Evolutionary conservation across 306 rosid species (phyloP).

Genomic region (Citrullus mucosospermus): DNA sequence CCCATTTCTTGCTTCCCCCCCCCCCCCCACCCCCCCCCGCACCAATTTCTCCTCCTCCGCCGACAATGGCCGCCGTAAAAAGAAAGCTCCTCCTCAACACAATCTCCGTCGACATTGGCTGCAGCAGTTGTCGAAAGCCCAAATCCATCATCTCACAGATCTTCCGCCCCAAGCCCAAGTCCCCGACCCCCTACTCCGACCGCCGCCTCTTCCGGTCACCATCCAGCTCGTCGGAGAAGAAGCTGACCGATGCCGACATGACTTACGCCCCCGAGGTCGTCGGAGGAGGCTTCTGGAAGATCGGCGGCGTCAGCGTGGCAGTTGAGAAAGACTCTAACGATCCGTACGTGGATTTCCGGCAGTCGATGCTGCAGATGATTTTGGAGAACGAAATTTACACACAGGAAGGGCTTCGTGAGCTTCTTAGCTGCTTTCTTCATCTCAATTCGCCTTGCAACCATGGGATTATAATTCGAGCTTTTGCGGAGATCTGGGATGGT

Average conservation of each 20-base stretch:
- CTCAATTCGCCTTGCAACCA: constrained; percentile 9
- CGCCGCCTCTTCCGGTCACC: not conserved
- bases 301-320: constrained; percentile 8
- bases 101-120: constrained; percentile 6
- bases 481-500: constrained; percentile 12
- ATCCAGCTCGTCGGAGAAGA: not conserved
- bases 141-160: not conserved
- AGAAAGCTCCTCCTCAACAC: not conserved
- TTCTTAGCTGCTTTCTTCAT: constrained; percentile 8
- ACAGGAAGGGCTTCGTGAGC: constrained; percentile 3
- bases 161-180: not conserved
- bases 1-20: not conserved
- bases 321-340: constrained; percentile 3
- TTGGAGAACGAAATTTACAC: constrained; percentile 9
- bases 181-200: not conserved
- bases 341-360: constrained; percentile 12
- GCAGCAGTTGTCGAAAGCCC: not conserved
- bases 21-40: not conserved
- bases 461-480: constrained; percentile 11
- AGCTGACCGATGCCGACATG: not conserved
- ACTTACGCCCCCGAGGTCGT: not conserved
- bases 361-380: constrained; percentile 12
- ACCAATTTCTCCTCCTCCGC: not conserved
- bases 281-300: not conserved
- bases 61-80: not conserved